Conservation (phyloP, 257 asterid genomes). For the Gynochthodes officinalis region DNA sequence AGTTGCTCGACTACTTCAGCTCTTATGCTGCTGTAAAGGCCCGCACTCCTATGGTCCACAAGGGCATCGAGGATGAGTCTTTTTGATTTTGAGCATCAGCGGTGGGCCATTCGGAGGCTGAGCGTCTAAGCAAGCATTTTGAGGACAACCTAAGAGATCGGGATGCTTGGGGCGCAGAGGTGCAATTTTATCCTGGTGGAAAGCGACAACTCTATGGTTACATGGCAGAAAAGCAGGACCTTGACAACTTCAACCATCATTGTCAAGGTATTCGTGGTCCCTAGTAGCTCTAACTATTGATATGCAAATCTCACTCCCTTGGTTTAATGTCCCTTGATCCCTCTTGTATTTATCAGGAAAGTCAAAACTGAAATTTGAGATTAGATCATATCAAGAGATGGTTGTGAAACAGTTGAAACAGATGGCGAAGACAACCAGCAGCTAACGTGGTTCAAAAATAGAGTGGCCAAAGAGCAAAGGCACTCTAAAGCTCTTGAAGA, state of each 20-base stretch:
- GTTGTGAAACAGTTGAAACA: constrained; percentile 54
- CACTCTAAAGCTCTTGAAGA: constrained; percentile 52
- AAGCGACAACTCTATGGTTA: constrained; percentile 36
- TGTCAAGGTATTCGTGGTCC: constrained; percentile 24
- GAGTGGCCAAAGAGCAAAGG: constrained; percentile 41
- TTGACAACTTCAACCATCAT: constrained; percentile 34
- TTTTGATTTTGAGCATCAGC: constrained; percentile 40
- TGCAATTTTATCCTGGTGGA: constrained; percentile 29
- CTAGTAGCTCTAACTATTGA: neutral
- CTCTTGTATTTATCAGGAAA: constrained; percentile 39
- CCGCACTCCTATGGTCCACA: constrained; percentile 44
- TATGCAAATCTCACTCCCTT: constrained; percentile 10
- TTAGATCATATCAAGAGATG: constrained; percentile 50
- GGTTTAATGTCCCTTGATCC: constrained; percentile 2
- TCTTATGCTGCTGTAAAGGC: constrained; percentile 32
- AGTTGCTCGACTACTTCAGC: constrained; percentile 37
- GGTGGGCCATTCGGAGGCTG: constrained; percentile 45
- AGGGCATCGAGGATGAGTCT: constrained; percentile 51
- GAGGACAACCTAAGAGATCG: constrained; percentile 26
- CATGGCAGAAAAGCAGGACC: constrained; percentile 35
- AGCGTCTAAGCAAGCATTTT: constrained; percentile 30
- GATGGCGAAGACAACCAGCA: constrained; percentile 76
- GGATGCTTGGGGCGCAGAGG: constrained; percentile 30
- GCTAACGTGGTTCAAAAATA: constrained; percentile 40
- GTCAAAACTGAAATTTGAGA: constrained; percentile 56